Evolutionary conservation across 371 early-diverging fungal genomes (phyloP), one percentile per base, ranked within the genome.

Genomic region (Coemansia sp.): DNA sequence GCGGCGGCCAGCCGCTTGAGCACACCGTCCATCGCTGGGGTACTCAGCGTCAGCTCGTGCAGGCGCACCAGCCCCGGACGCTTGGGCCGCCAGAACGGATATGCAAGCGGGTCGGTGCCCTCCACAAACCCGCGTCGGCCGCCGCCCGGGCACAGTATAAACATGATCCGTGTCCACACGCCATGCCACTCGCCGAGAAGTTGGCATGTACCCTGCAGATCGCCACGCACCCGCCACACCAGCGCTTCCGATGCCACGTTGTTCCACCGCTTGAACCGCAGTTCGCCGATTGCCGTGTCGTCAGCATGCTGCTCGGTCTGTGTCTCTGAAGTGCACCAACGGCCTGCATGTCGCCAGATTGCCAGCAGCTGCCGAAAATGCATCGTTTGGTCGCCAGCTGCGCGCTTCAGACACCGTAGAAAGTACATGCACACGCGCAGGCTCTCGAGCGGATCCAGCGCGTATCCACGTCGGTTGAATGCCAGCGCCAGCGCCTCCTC

Each of bases 401-500:
- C 16, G 43, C 33, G 12, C 12, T 38, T 36, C 47, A 42, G 36
- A 1, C 18, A 62, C 3, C 74, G 69, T 33, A 68, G 37, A 57
- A 69, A 58, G 36, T 69, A 61, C 58, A 39, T 42, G 31, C 74
- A 68, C 38, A 64, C 50, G 31, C 74, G 70, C 69, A 69, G 32
- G 40, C 58, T 57, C 54, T 64, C 68, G 16, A 74, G 44, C 24
- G 65, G 46, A 34, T 64, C 62, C 50, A 74, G 34, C 5, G 65
- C 44, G 39, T 43, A 54, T 14, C 65, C 70, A 16, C 58, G 52
- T 16, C 74, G 69, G 52, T 57, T 69, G 14, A 64, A 55, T 16
- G 69, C 74, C 52, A 74, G 51, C 5, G 47, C 69, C 61, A 74
- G 65, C 33, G 74, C 69, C n/a, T 74, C 74, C 40, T 74, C 74